Percentiles rank a stretch among this genome's conserved stretches.
phyloP scores from a whole-genome alignment of 1,284 basidiomycete species.

The Malassezia restricta region DNA sequence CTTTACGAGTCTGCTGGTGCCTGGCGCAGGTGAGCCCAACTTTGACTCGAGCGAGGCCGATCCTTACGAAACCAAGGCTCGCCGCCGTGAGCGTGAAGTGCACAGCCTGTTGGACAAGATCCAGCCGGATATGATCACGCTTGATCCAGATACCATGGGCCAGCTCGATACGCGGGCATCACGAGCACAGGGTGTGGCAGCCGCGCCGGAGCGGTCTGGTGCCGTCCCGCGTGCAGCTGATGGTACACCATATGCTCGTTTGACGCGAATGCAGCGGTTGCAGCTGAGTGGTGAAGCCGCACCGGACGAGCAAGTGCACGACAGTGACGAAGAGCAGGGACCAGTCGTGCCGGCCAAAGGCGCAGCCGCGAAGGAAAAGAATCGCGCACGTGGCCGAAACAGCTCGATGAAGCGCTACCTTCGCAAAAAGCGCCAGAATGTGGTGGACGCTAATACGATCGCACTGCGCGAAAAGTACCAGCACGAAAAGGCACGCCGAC shows the following conservation, averaged over 20 bases:
- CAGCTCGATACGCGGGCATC: slow-evolving; percentile 60
- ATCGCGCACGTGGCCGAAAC: slow-evolving; percentile 36
- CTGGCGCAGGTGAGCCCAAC: slow-evolving; percentile 84
- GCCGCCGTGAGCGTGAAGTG: slow-evolving; percentile 80
- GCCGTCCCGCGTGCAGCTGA: slow-evolving; percentile 24
- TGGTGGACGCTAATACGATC: slow-evolving; percentile 32
- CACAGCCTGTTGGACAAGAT: slow-evolving; percentile 86
- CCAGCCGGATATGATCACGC: slow-evolving; percentile 79
- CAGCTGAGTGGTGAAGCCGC: slow-evolving; percentile 20
- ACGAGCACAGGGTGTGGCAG: slow-evolving; percentile 48
- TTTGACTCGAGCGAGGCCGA: slow-evolving; percentile 87
- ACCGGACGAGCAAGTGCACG: not conserved
- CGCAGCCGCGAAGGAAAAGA: slow-evolving; percentile 32
- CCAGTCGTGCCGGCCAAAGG: slow-evolving; percentile 15
- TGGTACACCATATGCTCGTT: slow-evolving; percentile 34
- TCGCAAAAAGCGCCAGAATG: slow-evolving; percentile 39
- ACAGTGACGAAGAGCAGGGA: not conserved
- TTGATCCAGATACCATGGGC: slow-evolving; percentile 63
- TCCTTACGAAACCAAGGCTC: slow-evolving; percentile 76
- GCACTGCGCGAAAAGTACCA: slow-evolving; percentile 15
- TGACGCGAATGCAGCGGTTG: slow-evolving; percentile 32
- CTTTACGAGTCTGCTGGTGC: slow-evolving; percentile 72
- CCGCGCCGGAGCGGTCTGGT: slow-evolving; percentile 2
- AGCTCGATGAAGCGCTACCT: slow-evolving; percentile 34
- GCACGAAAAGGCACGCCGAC: slow-evolving; percentile 13